Percentiles rank a stretch among this genome's conserved stretches.
phyloP scores from a whole-genome alignment of 371 early-diverging fungal species.

The Apophysomyces trapeziformis region DNA sequence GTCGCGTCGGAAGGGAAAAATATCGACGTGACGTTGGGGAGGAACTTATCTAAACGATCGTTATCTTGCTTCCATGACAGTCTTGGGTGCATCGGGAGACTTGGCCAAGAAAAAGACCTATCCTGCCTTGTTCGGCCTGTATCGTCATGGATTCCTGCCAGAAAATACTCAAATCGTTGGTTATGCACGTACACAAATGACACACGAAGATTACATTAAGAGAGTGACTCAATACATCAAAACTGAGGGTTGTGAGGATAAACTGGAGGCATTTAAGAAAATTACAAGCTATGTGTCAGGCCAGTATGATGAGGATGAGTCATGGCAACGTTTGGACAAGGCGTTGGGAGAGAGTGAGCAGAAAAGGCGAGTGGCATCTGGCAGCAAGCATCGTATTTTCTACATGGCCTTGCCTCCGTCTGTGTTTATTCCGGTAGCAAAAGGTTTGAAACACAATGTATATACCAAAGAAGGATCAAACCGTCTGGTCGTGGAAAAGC shows the following conservation, averaged over 20 bases:
- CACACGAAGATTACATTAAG: conserved; percentile 77
- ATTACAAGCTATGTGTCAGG: conserved; percentile 87
- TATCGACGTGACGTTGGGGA: background rate
- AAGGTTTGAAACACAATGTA: conserved; percentile 71
- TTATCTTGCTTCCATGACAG: conserved; percentile 33
- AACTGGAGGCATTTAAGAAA: conserved; percentile 74
- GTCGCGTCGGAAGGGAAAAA: background rate
- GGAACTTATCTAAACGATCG: background rate
- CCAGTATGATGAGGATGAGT: conserved; percentile 83
- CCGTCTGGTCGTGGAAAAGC: conserved; percentile 95
- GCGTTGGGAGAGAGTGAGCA: conserved; percentile 60
- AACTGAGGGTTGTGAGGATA: conserved; percentile 20
- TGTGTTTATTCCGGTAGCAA: conserved; percentile 87
- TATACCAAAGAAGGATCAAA: conserved; percentile 69
- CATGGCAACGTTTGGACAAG: conserved; percentile 70
- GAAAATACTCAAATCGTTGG: conserved; percentile 85
- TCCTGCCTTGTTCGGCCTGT: conserved; percentile 92
- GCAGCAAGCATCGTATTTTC: conserved; percentile 63
- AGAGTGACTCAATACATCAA: conserved; percentile 84
- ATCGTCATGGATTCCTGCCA: conserved; percentile 77
- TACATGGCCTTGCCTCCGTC: conserved; percentile 98
- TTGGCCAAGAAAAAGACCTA: conserved; percentile 98
- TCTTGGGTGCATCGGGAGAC: conserved; percentile 91
- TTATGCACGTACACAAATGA: conserved; percentile 93
- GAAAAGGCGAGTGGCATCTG: conserved; percentile 25